These are phyloP conservation scores for Geotrichum candidum DNA, from an alignment of 1,139 yeast genomes.

Conservation along the genomic window DNA sequence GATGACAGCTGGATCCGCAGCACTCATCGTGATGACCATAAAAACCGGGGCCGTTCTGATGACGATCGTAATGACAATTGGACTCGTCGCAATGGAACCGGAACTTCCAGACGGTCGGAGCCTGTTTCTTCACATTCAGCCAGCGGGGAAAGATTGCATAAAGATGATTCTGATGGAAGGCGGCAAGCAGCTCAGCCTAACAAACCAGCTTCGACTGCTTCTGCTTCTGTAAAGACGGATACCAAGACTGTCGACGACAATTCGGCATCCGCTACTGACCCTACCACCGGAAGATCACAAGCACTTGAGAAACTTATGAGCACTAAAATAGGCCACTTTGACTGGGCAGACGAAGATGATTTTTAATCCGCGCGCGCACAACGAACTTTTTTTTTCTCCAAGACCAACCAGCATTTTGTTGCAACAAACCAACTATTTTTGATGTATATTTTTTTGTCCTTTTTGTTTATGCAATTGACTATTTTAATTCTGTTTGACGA, in stretches of 20 bases:
- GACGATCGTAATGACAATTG: background rate
- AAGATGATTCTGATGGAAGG: background rate
- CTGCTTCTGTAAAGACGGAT: background rate
- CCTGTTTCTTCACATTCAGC: background rate
- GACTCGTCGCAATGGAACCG: too few species aligned
- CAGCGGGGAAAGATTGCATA: too few species aligned
- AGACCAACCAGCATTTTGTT: too few species aligned
- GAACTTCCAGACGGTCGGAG: background rate
- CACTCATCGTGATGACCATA: background rate
- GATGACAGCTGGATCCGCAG: background rate
- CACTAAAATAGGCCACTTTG: constrained; percentile 14
- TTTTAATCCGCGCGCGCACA: background rate
- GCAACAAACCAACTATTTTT: too few species aligned
- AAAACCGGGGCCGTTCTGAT: background rate
- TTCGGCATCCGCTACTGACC: background rate
- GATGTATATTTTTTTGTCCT: too few species aligned
- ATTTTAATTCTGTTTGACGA: background rate
- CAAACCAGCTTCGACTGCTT: background rate
- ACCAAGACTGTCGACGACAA: background rate
- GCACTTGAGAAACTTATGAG: constrained; percentile 1
- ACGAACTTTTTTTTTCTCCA: background rate
- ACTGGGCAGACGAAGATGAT: constrained; percentile 24
- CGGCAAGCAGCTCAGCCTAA: background rate
- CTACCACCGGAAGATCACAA: background rate
- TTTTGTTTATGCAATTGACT: background rate